Base-by-base conservation (phyloP, 2,329 filamentous ascomycete genomes). In the Aspergillus awamori region DNA sequence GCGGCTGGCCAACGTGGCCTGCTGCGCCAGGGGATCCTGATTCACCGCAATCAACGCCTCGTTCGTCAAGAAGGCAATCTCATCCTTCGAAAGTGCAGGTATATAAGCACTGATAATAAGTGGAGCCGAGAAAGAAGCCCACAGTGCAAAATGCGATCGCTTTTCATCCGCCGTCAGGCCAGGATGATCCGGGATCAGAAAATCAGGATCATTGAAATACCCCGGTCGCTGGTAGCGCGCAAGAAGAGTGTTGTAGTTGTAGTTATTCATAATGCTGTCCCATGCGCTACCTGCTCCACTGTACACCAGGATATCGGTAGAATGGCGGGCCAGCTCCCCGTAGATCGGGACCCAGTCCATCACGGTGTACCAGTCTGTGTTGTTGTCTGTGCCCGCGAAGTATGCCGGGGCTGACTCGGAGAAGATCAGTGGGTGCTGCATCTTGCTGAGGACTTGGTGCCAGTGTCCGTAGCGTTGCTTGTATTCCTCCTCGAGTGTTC, bases 141-240 rank as follows among this genome's bases (percentile, higher is more conserved):
- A 84, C n/a, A 84, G 69, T 1, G 78, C 78, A 56, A 84, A 84
- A 54, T 84, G 82, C 1, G 78, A 79, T 22, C 79, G 73, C 55
- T 78, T 77, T 69, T 84, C 81, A 2, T 74, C 74, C 8, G 71
- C 41, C 0, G 76, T 80, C 28, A 84, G 70, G 17, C 77, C 74
- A 0, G 74, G 77, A 63, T 84, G 83, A 52, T 83, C 82, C 3
- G 83, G 74, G 64, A 83, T 81, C 59, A 70, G 73, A 71, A 83
- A 83, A 57, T 84, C 81, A 11, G 77, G 76, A 59, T 86, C 83
- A 43, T 80, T 82, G 77, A 80, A 60, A 73, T 78, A 60, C 72
- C 81, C 60, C 70, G 76, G 73, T 78, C 80, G 39, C 79, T 69
- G 66, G 80, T 84, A 71, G 39, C 79, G 75, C 13, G 77, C 74